These are phyloP conservation scores for Beauveria rudraprayagi DNA, from an alignment of 2,329 filamentous ascomycete genomes.

Conservation along the genomic window DNA sequence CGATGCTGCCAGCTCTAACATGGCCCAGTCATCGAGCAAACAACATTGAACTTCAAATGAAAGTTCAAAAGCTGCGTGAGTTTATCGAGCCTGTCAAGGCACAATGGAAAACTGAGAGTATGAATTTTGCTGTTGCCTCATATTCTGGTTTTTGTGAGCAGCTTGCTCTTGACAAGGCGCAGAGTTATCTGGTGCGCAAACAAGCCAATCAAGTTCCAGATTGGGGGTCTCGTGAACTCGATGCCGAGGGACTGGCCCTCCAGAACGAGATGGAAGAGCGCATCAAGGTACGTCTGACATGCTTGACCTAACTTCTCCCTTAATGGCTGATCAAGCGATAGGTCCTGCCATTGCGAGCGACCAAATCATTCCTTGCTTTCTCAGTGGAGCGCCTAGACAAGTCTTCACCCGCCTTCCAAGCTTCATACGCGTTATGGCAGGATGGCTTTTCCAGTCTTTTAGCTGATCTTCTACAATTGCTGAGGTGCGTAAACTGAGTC, in stretches of 20 bases:
- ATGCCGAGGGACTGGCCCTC: slow-evolving; percentile 68
- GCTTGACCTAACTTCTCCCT: background rate
- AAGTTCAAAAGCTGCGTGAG: slow-evolving; percentile 61
- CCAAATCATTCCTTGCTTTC: slow-evolving; percentile 85
- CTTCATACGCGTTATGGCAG: slow-evolving; percentile 76
- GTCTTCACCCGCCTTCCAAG: slow-evolving; percentile 61
- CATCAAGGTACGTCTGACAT: slow-evolving; percentile 45
- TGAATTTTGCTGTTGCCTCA: slow-evolving; percentile 61
- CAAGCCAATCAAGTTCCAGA: slow-evolving; percentile 70
- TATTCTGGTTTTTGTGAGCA: slow-evolving; percentile 74
- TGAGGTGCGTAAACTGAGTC: slow-evolving; percentile 44
- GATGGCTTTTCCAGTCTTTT: slow-evolving; percentile 74
- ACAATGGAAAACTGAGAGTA: slow-evolving; percentile 66
- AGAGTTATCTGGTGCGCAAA: slow-evolving; percentile 66
- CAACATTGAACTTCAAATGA: slow-evolving; percentile 61
- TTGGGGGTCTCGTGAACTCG: slow-evolving; percentile 72
- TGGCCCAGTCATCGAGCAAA: slow-evolving; percentile 64
- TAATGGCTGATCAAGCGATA: slow-evolving; percentile 22
- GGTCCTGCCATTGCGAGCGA: slow-evolving; percentile 72
- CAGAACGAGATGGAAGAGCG: slow-evolving; percentile 73
- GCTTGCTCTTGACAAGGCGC: slow-evolving; percentile 71
- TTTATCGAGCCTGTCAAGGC: slow-evolving; percentile 78
- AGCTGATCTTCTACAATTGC: slow-evolving; percentile 75
- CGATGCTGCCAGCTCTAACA: slow-evolving; percentile 10
- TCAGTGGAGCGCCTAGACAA: slow-evolving; percentile 85